Evolutionary conservation across 2,329 filamentous ascomycete species (phyloP), one percentile per base, ranked within the genome.

Genomic region (Epichloe gansuensis): DNA sequence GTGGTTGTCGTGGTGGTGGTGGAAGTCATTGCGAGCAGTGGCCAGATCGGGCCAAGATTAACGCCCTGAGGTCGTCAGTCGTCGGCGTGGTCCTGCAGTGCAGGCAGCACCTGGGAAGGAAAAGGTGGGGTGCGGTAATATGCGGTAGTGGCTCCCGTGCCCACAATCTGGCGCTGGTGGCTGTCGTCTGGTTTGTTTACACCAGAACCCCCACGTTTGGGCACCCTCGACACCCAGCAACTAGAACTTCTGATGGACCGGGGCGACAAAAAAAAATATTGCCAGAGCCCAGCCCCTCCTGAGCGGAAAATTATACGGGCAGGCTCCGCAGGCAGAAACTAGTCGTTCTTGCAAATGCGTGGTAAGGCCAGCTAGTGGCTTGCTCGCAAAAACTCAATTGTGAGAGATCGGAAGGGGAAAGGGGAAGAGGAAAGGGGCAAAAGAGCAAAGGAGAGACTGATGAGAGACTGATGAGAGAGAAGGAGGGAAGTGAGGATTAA

Each of bases 21-120:
- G 31, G 60, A 56, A 48, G 53, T 58, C 50, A 59, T 54, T 46
- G 59, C 56, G 57, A 59, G 52, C 52, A 42, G 51, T 38, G 51
- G 48, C 47, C 51, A 53, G 31, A 48, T 55, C 47, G 47, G 41
- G 48, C 37, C 49, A 44, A 54, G 42, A 46, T 42, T 39, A 42
- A 13, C 39, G 21, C 35, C 45, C 52, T n/a, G n/a, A 31, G 2
- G 35, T 35, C 23, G 13, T 49, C 42, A 21, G 17, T 44, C 5
- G n/a, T 25, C 4, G 41, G 48, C 31, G 48, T 25, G 37, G 15
- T 17, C 23, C 31, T 7, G 17, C 46, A 48, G 46, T 48, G 34
- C 17, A 25, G 17, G 41, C 38, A 21, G 28, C 28, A 35, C 48
- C 13, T 28, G 43, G 50, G 37, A 46, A 51, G 50, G 42, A 51